Evolutionary conservation across 768 basidiomycete species (phyloP).

Genomic region (Lactarius quietus): DNA sequence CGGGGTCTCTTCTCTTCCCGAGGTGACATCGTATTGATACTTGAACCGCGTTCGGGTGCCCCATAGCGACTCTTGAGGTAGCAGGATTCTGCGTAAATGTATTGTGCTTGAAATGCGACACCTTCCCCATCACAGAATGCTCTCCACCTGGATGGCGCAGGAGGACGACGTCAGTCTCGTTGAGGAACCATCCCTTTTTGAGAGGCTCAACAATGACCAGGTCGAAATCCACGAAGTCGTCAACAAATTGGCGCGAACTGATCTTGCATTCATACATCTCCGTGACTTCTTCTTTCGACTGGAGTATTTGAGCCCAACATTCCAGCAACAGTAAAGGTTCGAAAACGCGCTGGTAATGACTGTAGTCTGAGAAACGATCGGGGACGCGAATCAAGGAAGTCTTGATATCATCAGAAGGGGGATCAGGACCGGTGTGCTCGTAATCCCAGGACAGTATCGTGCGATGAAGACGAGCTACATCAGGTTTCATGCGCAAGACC

Average conservation of each 20-base stretch:
- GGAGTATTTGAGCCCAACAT: conserved; percentile 83
- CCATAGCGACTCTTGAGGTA: conserved; percentile 52
- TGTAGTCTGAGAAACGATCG: conserved; percentile 57
- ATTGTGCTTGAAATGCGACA: conserved; percentile 43
- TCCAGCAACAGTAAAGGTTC: conserved; percentile 85
- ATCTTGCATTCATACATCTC: conserved; percentile 61
- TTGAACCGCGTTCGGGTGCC: conserved; percentile 18
- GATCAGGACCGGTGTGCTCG: conserved; percentile 57
- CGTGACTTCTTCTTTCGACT: conserved; percentile 65
- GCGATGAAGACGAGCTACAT: conserved; percentile 75
- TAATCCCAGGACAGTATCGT: conserved; percentile 85
- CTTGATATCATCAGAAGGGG: conserved; percentile 46
- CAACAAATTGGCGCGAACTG: conserved; percentile 62
- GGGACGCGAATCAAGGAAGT: conserved; percentile 48
- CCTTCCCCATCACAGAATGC: conserved; percentile 68
- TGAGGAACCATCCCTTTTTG: conserved; percentile 67
- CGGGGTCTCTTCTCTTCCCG: conserved; percentile 44
- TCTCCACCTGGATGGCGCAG: conserved; percentile 56
- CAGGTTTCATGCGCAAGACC: conserved; percentile 73
- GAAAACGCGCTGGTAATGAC: conserved; percentile 70
- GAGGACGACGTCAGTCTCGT: conserved; percentile 84
- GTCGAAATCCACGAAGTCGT: conserved; percentile 83
- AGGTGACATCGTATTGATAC: conserved; percentile 29
- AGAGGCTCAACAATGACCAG: conserved; percentile 54
- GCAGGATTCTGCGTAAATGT: conserved; percentile 49